Conservation (phyloP, 495 filamentous ascomycete genomes). For the Jackrogersella multiformis region DNA sequence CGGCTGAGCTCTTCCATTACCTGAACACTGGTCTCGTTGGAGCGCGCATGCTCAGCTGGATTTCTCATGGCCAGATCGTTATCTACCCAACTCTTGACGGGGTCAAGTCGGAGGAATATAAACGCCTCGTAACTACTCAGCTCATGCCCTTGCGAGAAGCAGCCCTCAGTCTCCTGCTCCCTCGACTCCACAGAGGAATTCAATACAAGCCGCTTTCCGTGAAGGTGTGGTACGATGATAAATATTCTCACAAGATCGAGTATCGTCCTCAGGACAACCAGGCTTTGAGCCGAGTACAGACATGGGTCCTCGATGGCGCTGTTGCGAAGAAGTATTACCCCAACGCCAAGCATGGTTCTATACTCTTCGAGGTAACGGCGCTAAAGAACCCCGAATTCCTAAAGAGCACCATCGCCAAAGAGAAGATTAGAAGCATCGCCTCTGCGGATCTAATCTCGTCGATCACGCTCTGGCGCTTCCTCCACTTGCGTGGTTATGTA, state of each 20-base stretch:
- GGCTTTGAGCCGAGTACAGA: conserved; percentile 67
- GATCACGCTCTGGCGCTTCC: conserved; percentile 84
- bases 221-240: conserved; percentile 85
- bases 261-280: conserved; percentile 68
- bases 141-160: conserved; percentile 77
- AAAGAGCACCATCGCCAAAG: conserved; percentile 66
- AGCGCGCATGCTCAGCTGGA: conserved; percentile 79
- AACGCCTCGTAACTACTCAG: conserved; percentile 74
- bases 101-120: conserved; percentile 81
- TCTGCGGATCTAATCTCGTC: conserved; percentile 76
- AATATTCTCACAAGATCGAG: conserved; percentile 68
- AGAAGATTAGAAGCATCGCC: conserved; percentile 58
- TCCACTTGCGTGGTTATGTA: conserved; percentile 87
- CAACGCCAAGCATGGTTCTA: conserved; percentile 60
- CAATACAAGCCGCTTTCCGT: conserved; percentile 77
- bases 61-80: conserved; percentile 78
- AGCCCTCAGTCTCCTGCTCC: conserved; percentile 77
- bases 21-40: conserved; percentile 83
- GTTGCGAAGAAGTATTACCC: conserved; percentile 57
- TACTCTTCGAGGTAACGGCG: conserved; percentile 65
- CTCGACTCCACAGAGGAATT: conserved; percentile 81
- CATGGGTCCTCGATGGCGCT: conserved; percentile 77
- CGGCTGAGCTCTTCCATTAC: conserved; percentile 92
- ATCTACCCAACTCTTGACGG: conserved; percentile 83
- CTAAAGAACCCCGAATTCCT: conserved; percentile 73